phyloP scores from a whole-genome alignment of 345 rosid genomes.

The Brassica nigra region DNA sequence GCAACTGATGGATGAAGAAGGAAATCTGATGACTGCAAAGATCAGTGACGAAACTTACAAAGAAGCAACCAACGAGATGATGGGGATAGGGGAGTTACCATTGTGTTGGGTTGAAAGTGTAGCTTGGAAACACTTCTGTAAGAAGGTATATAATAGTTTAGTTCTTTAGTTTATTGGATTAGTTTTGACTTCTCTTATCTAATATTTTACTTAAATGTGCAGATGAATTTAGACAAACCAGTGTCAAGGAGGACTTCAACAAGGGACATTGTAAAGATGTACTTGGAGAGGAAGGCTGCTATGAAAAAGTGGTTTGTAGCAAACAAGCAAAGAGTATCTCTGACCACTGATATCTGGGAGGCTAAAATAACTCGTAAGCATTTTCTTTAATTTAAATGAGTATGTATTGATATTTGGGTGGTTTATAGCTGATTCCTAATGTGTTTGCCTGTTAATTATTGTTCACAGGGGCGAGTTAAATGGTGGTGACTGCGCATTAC shows the following conservation, averaged over 20 bases:
- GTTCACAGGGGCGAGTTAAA: not conserved
- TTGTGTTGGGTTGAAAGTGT: not conserved
- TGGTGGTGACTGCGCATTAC: not conserved
- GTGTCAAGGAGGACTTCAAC: too few relatives aligned
- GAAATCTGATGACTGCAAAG: too few relatives aligned
- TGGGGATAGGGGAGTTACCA: not conserved
- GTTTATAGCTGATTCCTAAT: too few relatives aligned
- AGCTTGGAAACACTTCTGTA: not conserved
- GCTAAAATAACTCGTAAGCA: not conserved
- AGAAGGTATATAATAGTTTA: not conserved
- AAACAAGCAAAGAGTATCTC: too few relatives aligned
- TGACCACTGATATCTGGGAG: too few relatives aligned
- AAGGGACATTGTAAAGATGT: too few relatives aligned
- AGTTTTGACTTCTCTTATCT: not conserved
- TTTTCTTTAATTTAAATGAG: not conserved
- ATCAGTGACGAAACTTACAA: not conserved
- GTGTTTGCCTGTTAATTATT: too few relatives aligned
- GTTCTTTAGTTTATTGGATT: not conserved
- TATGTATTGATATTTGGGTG: not conserved
- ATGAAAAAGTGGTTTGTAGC: too few relatives aligned
- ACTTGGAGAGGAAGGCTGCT: too few relatives aligned
- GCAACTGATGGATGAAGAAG: too few relatives aligned
- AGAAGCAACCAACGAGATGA: not conserved
- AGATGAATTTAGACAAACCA: not conserved
- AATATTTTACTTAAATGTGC: not conserved